phyloP scores from a whole-genome alignment of 2,329 filamentous ascomycete genomes.

The Xylogone sp. region DNA sequence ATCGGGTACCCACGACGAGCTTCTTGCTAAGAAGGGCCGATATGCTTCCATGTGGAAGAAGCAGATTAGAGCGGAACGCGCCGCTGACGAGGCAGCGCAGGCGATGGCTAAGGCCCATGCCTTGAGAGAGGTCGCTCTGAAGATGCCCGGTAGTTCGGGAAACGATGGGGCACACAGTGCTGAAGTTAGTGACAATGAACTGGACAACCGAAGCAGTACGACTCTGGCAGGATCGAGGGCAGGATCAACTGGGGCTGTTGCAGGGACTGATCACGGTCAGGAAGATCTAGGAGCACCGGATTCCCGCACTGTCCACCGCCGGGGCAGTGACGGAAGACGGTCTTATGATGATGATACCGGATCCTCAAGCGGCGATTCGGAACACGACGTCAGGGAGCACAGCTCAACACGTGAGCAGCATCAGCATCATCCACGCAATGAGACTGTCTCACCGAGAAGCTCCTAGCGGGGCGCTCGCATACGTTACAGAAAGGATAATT shows the following conservation, averaged over 20 bases:
- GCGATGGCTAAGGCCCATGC: constrained; percentile 25
- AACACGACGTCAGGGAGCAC: background rate
- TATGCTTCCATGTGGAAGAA: constrained; percentile 86
- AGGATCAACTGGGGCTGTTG: constrained; percentile 11
- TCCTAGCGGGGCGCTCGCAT: background rate
- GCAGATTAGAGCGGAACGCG: constrained; percentile 75
- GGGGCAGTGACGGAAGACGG: background rate
- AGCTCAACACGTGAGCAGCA: background rate
- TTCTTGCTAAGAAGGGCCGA: constrained; percentile 65
- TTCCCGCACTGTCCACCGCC: background rate
- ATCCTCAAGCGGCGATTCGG: background rate
- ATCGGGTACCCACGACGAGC: constrained; percentile 72
- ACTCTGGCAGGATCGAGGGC: constrained; percentile 10
- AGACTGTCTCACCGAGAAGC: background rate
- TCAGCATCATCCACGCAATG: background rate
- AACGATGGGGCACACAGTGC: constrained; percentile 20
- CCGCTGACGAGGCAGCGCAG: constrained; percentile 52
- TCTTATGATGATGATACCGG: background rate
- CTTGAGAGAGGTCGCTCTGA: constrained; percentile 21
- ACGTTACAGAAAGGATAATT: background rate
- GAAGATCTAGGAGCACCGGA: constrained; percentile 4
- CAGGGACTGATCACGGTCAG: constrained; percentile 10
- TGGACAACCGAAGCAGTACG: constrained; percentile 15
- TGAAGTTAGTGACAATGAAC: constrained; percentile 25
- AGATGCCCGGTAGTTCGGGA: constrained; percentile 23